Base-by-base conservation (phyloP, 225 moss, liverwort and hornwort genomes). In the Pleurozium schreberi region DNA sequence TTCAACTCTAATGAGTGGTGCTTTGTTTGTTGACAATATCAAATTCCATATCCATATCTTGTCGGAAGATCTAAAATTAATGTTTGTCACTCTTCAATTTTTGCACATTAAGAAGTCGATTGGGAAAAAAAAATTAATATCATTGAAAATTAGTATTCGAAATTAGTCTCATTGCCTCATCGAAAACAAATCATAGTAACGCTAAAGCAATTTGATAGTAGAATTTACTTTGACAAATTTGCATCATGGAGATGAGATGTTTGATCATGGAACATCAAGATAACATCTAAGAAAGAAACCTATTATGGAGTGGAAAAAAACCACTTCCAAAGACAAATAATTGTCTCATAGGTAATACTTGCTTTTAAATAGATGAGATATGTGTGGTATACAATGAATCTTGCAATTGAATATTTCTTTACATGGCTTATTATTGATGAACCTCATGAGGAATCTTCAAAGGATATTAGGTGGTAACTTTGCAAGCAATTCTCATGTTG, bases 341-440 rank as follows among this genome's bases (percentile, higher is more conserved):
- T 53, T 49, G 12, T 63, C 87, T 65, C 49, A 86, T 17, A 23
- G 28, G 38, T 49, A 28, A 33, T 75, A 40, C 38, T 65, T 60
- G 17, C 22, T 8, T 55, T 33, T 1, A 1, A 0, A 78, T 23
- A 36, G 13, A 38, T 34, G 66, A 67, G 4, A 71, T 47, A 30
- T 89, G 14, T n/a, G 20, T 0, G 0, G 5, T 53, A 5, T 2
- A 42, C 34, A 65, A 16, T 0, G 5, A 16, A 65, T 43, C 2
- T 57, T 75, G 28, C 55, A 65, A 33, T 78, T n/a, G 25, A 71
- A 57, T 60, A 75, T 73, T 80, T 28, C 36, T 80, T 74, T 26
- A 75, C 27, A 55, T 0, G 4, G 4, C 10, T 0, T 22, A 0
- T 75, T 69, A n/a, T 61, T 47, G 33, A 75, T 52, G 62, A 52